These are phyloP conservation scores for Celoporthe dispersa DNA, from an alignment of 2,329 filamentous ascomycete species.

Conservation along the genomic window DNA sequence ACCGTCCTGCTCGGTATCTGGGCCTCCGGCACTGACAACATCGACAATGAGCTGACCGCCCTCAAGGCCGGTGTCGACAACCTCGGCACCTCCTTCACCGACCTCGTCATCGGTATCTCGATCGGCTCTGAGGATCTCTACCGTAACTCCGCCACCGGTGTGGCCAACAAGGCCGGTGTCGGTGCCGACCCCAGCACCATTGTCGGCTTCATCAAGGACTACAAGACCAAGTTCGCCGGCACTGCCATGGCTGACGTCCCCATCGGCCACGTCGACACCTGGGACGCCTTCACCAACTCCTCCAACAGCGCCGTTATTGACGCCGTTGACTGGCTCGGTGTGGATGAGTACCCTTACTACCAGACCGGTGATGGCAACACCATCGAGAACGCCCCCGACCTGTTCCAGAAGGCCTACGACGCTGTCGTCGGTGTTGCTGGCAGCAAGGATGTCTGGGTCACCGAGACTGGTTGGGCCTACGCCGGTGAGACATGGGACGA, in stretches of 20 bases:
- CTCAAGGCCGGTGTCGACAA: constrained; percentile 69
- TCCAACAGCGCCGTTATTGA: constrained; percentile 73
- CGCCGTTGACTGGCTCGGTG: constrained; percentile 76
- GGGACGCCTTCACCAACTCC: constrained; percentile 77
- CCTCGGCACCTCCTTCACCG: constrained; percentile 69
- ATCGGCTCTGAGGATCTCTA: constrained; percentile 88
- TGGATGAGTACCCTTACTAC: constrained; percentile 87
- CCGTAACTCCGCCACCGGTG: constrained; percentile 73
- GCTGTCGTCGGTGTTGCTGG: constrained; percentile 61
- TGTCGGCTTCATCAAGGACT: constrained; percentile 71
- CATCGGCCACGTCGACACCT: constrained; percentile 88
- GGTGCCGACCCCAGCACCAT: constrained; percentile 68
- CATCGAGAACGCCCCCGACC: constrained; percentile 64
- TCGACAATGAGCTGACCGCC: constrained; percentile 76
- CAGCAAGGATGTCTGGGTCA: constrained; percentile 30
- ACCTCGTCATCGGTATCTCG: constrained; percentile 78
- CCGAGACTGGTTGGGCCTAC: constrained; percentile 29
- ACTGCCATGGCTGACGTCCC: constrained; percentile 62
- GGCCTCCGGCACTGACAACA: constrained; percentile 69
- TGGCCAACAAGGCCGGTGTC: constrained; percentile 62
- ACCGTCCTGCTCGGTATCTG: constrained; percentile 82
- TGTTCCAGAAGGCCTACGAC: constrained; percentile 71
- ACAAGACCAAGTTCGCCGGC: constrained; percentile 65
- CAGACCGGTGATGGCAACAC: constrained; percentile 70
- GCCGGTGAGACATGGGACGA: constrained; percentile 23